Conservation (phyloP, 148 eudicot genomes). For the Vaccinium corymbosum region DNA sequence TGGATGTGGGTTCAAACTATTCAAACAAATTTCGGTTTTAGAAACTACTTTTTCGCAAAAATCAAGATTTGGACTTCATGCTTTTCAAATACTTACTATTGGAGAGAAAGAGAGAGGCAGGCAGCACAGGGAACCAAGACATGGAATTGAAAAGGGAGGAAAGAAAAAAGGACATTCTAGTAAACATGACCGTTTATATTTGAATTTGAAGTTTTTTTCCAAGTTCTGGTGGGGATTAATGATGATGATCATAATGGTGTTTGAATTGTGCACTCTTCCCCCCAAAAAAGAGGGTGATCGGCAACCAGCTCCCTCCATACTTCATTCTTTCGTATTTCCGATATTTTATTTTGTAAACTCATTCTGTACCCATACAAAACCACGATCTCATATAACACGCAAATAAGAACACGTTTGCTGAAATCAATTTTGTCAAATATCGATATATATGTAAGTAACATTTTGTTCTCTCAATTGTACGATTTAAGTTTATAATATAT, state of each 20-base stretch:
- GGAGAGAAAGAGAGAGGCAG: background rate
- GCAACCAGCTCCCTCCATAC: background rate
- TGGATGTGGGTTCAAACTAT: background rate
- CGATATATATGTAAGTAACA: background rate
- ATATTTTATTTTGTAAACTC: background rate
- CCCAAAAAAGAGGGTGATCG: background rate
- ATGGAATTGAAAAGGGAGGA: background rate
- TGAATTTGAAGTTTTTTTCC: background rate
- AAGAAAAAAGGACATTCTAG: background rate
- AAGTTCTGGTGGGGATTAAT: background rate
- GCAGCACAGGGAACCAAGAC: background rate
- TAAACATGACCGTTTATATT: background rate
- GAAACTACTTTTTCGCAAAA: background rate
- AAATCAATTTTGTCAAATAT: background rate
- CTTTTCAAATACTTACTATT: slow-evolving; percentile 2
- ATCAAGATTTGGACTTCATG: slow-evolving; percentile 3
- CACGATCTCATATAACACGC: background rate
- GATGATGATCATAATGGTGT: background rate
- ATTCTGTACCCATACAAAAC: too few relatives aligned
- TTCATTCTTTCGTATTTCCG: background rate
- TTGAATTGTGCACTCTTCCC: background rate
- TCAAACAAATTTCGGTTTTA: slow-evolving; percentile 9
- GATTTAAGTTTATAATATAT: background rate
- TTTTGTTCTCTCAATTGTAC: background rate
- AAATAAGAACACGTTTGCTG: background rate